Base-by-base conservation (phyloP, 1,139 yeast genomes). In the Blastobotrys aristatus region DNA sequence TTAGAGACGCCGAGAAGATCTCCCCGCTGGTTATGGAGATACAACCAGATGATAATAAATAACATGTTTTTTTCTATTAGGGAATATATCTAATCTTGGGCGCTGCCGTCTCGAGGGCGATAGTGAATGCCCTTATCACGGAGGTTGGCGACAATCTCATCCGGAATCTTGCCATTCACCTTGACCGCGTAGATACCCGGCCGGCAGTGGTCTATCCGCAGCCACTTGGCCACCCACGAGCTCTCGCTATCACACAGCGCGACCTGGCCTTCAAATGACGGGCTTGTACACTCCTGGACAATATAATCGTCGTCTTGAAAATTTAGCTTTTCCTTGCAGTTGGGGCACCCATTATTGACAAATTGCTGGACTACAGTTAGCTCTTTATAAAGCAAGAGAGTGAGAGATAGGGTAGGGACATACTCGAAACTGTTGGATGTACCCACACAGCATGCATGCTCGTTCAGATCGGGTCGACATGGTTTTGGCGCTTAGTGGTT, bases 151-250 rank as follows among this genome's bases (percentile, higher is more conserved):
- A 86, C 79, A 32, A 88, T 80, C 55, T 89, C 96, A 4, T 86
- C 89, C 1, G 97, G 97, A 48, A 92, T 71, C 59, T 86, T 82
- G 31, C 99, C 99, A 58, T 82, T 85, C 6, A 92, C 92, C 62
- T 92, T 87, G 40, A 90, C 95, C 1, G 98, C 98, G 61, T 92
- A 69, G 14, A 92, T 67, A 0, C 98, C 99, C 1, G 95, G 85
- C 27, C 81, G 84, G 63, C 89, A 89, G 24, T 88, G 84, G 60
- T 88, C 96, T 24, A 92, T 84, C 67, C 97, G 80, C 50, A 92
- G 73, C 99, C 99, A 92, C 62, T 88, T 79, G 20, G 97, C 97
- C 29, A 89, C 97, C 99, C 99, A 92, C 2, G 97, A 88, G 36
- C 77, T 80, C 47, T 80, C 80, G 42, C 92, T 90, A 51, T 84